Evolutionary conservation across 2,329 filamentous ascomycete genomes (phyloP).

Genomic region (Scopulariopsis brevicaulis): DNA sequence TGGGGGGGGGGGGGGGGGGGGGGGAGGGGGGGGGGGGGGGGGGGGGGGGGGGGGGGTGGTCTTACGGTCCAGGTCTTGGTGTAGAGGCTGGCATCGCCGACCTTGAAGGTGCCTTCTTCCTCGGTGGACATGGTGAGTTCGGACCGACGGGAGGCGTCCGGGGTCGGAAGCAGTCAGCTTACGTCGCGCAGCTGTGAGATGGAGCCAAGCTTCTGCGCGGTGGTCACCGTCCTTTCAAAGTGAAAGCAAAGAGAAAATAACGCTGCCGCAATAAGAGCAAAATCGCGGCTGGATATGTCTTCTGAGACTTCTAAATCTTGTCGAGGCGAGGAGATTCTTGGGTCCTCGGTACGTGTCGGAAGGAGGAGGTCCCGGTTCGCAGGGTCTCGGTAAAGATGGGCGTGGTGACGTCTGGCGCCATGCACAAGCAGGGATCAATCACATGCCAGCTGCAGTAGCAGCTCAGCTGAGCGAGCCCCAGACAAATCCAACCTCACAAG

Average conservation of each 20-base stretch:
- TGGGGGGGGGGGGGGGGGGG: not conserved
- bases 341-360: no score
- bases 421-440: not conserved
- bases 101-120: conserved; percentile 37
- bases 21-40: not conserved
- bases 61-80: conserved; percentile 49
- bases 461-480: not conserved
- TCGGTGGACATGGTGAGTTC: conserved; percentile 21
- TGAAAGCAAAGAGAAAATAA: not conserved
- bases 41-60: conserved; percentile 6
- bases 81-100: conserved; percentile 34
- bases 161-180: not conserved
- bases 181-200: not conserved
- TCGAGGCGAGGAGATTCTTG: no score
- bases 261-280: not conserved
- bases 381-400: not conserved
- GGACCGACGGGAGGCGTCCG: not conserved
- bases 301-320: no score
- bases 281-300: no score
- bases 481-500: not conserved
- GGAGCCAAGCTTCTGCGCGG: not conserved
- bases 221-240: not conserved
- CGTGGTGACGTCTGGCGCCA: not conserved
- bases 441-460: not conserved
- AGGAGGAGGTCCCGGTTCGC: no score